A percentile compares a stretch with the other conserved stretches of the same genome.
These are phyloP conservation scores for Talaromyces amestolkiae DNA, from an alignment of 2,329 filamentous ascomycete species.

Conservation along the genomic window DNA sequence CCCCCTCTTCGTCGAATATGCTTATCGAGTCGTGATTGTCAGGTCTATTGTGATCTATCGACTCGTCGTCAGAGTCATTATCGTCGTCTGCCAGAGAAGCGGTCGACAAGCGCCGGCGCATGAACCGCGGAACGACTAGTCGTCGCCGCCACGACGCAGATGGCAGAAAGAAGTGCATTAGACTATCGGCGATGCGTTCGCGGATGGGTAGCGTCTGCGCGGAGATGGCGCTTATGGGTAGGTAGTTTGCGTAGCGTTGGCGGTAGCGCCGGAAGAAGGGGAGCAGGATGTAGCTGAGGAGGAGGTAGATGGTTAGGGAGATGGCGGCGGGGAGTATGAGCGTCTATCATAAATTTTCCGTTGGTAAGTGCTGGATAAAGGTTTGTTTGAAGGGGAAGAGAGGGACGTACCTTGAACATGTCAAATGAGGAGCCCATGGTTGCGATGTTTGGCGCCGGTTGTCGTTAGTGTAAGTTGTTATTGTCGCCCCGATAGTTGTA, in stretches of 20 bases:
- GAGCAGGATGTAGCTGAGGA: conserved; percentile 63
- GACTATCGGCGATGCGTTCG: conserved; percentile 40
- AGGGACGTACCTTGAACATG: conserved; percentile 16
- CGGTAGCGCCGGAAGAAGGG: conserved; percentile 70
- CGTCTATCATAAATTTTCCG: conserved; percentile 49
- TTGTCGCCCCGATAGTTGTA: neutral
- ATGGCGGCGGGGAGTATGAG: conserved; percentile 68
- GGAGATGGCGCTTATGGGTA: conserved; percentile 60
- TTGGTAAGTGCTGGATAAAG: no score
- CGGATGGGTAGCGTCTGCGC: conserved; percentile 56
- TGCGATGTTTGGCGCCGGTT: neutral
- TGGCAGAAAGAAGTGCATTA: conserved; percentile 46
- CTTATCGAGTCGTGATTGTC: conserved; percentile 50
- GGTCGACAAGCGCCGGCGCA: neutral
- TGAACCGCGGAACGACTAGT: conserved; percentile 24
- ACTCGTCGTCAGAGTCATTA: conserved; percentile 21
- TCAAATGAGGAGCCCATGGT: conserved; percentile 19
- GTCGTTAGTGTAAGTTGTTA: neutral
- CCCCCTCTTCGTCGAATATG: conserved; percentile 66
- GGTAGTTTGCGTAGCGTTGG: conserved; percentile 69
- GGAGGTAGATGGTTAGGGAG: conserved; percentile 66
- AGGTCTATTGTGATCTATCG: conserved; percentile 28
- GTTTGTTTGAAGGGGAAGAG: neutral
- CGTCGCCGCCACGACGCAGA: conserved; percentile 46
- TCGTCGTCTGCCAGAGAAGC: conserved; percentile 16